Evolutionary conservation across 805 yeast species (phyloP).

Genomic region (Isabelozyma gotoi): DNA sequence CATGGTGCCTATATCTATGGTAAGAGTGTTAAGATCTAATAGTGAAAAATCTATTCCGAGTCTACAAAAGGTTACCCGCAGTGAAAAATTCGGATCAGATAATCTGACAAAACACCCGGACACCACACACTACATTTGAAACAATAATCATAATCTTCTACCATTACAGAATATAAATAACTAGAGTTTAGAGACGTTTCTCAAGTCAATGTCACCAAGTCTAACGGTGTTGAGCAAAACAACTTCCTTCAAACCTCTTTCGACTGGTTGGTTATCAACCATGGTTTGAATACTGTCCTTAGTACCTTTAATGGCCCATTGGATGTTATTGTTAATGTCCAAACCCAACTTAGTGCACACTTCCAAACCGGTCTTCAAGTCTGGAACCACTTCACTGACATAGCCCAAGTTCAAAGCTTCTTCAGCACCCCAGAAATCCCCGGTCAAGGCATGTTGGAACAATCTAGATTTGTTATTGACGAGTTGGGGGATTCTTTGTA

Average conservation of each 20-base stretch:
- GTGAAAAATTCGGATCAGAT: neutral
- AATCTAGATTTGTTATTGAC: slow-evolving; percentile 57
- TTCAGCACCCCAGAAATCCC: slow-evolving; percentile 50
- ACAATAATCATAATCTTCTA: no score
- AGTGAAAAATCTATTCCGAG: slow-evolving; percentile 1
- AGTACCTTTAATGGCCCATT: slow-evolving; percentile 66
- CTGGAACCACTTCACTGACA: slow-evolving; percentile 45
- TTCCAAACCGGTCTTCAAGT: slow-evolving; percentile 48
- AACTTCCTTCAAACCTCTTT: slow-evolving; percentile 51
- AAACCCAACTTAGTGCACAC: slow-evolving; percentile 51
- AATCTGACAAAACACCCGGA: slow-evolving; percentile 3
- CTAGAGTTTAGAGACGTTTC: slow-evolving; percentile 1
- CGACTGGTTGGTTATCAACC: slow-evolving; percentile 21
- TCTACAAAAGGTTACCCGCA: slow-evolving; percentile 2
- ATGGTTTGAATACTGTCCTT: slow-evolving; percentile 52
- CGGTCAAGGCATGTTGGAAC: slow-evolving; percentile 63
- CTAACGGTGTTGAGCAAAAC: slow-evolving; percentile 51
- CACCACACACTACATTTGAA: slow-evolving; percentile 4
- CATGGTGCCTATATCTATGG: neutral
- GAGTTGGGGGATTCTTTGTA: slow-evolving; percentile 62
- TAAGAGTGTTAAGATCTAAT: neutral
- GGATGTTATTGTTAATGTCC: slow-evolving; percentile 45
- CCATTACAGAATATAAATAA: no score
- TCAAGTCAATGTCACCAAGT: slow-evolving; percentile 13
- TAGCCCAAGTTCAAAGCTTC: slow-evolving; percentile 60